Evolutionary conservation across 176 grass and related monocot genomes (phyloP).

Genomic region (Otatea glauca): DNA sequence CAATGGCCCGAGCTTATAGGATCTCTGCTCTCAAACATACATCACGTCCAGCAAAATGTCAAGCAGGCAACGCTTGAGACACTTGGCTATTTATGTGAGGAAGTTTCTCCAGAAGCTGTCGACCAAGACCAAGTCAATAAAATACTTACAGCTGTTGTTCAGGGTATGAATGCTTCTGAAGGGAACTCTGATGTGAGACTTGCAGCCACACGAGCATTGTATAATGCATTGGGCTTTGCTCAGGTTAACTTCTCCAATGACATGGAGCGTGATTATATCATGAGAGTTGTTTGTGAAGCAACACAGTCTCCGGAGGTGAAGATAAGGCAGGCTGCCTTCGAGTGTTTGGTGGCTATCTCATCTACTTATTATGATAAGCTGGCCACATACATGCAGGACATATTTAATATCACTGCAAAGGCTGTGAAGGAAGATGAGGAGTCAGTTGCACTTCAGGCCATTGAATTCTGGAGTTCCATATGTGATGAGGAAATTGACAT

Average conservation of each 20-base stretch:
- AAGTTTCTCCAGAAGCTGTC: slow-evolving; percentile 72
- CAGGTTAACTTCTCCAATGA: slow-evolving; percentile 87
- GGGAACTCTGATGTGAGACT: slow-evolving; percentile 74
- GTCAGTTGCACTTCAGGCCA: slow-evolving; percentile 90
- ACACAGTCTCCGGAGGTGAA: slow-evolving; percentile 67
- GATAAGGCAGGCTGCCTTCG: slow-evolving; percentile 86
- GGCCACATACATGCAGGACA: slow-evolving; percentile 73
- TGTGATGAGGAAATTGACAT: slow-evolving; percentile 94
- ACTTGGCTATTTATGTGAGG: slow-evolving; percentile 88
- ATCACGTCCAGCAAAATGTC: slow-evolving; percentile 69
- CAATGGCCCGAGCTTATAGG: slow-evolving; percentile 83
- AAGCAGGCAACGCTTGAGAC: slow-evolving; percentile 84
- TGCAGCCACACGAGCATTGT: slow-evolving; percentile 76
- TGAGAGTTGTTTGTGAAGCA: slow-evolving; percentile 83
- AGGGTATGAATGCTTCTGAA: slow-evolving; percentile 90
- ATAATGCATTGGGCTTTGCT: slow-evolving; percentile 83
- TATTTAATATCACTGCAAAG: slow-evolving; percentile 84
- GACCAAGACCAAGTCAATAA: slow-evolving; percentile 85
- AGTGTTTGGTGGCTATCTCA: slow-evolving; percentile 84
- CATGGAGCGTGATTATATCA: slow-evolving; percentile 92
- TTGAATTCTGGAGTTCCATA: slow-evolving; percentile 94
- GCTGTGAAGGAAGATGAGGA: slow-evolving; percentile 86
- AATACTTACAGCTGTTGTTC: slow-evolving; percentile 91
- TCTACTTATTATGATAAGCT: slow-evolving; percentile 87
- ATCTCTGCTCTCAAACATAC: slow-evolving; percentile 77